Evolutionary conservation across 1,284 basidiomycete genomes (phyloP), one percentile per base, ranked within the genome.

Genomic region (Athelia psychrophila): DNA sequence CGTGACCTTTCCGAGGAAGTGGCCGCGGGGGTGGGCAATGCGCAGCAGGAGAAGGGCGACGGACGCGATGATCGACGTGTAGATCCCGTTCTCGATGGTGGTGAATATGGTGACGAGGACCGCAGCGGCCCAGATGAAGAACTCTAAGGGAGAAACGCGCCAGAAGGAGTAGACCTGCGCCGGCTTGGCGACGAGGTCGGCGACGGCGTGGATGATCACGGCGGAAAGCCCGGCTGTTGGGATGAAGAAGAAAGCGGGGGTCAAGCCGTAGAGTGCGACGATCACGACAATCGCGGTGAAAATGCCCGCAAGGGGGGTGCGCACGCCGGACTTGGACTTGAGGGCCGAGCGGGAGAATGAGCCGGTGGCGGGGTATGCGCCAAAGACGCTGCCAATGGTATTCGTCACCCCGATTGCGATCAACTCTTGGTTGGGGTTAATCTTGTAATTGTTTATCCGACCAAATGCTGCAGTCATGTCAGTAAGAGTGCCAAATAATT

Each of bases 351-450:
- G 93, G 35, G 95, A 98, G 81, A 99, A 99, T 0, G 95, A 98
- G 15, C 96, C 97, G 8, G 97, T 99, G 0, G 95, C 93, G 8
- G 96, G 95, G 70, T 98, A 99, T 2, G 93, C 96, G 53, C 84
- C 82, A 69, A 98, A 97, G 58, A 88, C 76, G 8, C 89, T 88
- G 15, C 93, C 93, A 56, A 95, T 64, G 0, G 88, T 88, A 67
- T 95, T 96, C 10, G 93, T 87, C n/a, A 98, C 94, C 40, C 97
- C 96, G 58, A 99, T 98, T 38, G 97, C 96, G 61, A 98, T 90
- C 49, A 98, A 80, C 69, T 98, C 96, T 70, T 98, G 96, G 73
- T 95, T 95, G 16, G 96, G 95, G 65, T 98, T 88, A 70, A 99
- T 98, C 70, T 94, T 98, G 80, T 99, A 99, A 33, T 89, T 88